Base-by-base conservation (phyloP, 768 basidiomycete species). In the Mycena belliarum region DNA sequence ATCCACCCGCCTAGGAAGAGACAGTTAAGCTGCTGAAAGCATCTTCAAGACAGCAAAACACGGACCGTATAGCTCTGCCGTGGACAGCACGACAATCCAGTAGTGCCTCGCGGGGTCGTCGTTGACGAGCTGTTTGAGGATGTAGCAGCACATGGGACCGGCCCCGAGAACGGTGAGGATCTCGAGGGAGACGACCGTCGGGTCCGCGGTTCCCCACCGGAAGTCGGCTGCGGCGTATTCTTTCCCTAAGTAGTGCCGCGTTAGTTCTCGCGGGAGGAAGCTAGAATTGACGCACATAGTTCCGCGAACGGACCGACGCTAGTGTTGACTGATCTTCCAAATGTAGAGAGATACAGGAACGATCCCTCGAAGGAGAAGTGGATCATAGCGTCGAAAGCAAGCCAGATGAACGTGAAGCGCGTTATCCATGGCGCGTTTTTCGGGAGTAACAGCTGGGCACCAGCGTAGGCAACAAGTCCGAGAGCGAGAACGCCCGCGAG, bases 181-280 rank as follows among this genome's bases (percentile, higher is more conserved):
- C 69, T 95, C 92, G 32, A 95, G 83, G 7, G 91, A 86, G 43
- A 95, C 89, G 49, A 93, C 79, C 1, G 87, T 88, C 1, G 89
- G 82, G 66, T 95, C 92, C 0, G 91, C 76, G 42, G 79, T 68
- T 15, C 90, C 92, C 93, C 93, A 95, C 40, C 92, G 84, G 52
- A 82, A 80, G 67, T 95, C 92, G 6, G 91, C 92, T 2, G 78
- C 77, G 23, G 88, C 85, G 66, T 94, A 93, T 69, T 93, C 91
- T 61, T 78, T 87, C 89, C 91, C 90, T 91, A 61, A 26, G 44
- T 24, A 37, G 23, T 59, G 7, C 10, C 14, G 20, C 12, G 16
- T 40, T 11, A 28, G 12, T 49, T 24, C 33, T 18, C 16, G 40
- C 24, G 16, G 7, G 20, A 42, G 42, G 41, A 49, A 55, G 33